Percentiles rank a stretch among this genome's conserved stretches.
phyloP scores from a whole-genome alignment of 2,329 filamentous ascomycete genomes.

The Purpureocillium lavendulum region DNA sequence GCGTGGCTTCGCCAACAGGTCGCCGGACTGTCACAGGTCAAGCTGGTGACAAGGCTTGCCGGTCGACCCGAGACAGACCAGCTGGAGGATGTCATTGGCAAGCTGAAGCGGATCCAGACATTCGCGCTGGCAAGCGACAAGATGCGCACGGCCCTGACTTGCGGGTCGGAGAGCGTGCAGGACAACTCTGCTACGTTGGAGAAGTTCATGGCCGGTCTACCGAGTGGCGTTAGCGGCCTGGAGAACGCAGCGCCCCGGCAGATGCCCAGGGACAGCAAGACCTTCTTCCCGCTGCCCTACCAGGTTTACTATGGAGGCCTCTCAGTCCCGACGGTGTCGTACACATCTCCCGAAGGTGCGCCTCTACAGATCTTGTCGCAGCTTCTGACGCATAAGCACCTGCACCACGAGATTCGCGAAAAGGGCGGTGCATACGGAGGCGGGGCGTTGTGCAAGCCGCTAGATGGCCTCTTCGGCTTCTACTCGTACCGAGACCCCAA shows the following conservation, averaged over 20 bases:
- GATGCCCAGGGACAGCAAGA: slow-evolving; percentile 51
- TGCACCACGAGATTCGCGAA: slow-evolving; percentile 95
- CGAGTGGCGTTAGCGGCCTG: slow-evolving; percentile 26
- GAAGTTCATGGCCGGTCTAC: slow-evolving; percentile 51
- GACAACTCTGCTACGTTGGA: slow-evolving; percentile 64
- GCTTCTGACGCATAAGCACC: slow-evolving; percentile 88
- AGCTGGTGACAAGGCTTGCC: slow-evolving; percentile 72
- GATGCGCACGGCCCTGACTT: slow-evolving; percentile 78
- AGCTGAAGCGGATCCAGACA: slow-evolving; percentile 77
- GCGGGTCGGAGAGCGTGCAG: slow-evolving; percentile 62
- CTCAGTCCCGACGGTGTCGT: slow-evolving; percentile 75
- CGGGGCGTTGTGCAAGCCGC: slow-evolving; percentile 70
- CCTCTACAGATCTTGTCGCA: slow-evolving; percentile 83
- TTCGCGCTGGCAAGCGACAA: slow-evolving; percentile 63
- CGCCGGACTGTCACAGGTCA: slow-evolving; percentile 83
- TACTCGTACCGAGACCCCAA: slow-evolving; percentile 97
- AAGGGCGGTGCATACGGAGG: slow-evolving; percentile 96
- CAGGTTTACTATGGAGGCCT: slow-evolving; percentile 93
- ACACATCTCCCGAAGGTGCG: slow-evolving; percentile 66
- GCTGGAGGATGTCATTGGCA: slow-evolving; percentile 66
- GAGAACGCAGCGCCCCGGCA: slow-evolving; percentile 18
- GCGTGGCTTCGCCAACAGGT: slow-evolving; percentile 74
- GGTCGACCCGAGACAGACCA: slow-evolving; percentile 61
- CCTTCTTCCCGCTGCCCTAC: slow-evolving; percentile 90
- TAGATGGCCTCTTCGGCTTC: slow-evolving; percentile 85